These are phyloP conservation scores for Macrolepiota albuminosa DNA, from an alignment of 768 basidiomycete species.

Conservation along the genomic window DNA sequence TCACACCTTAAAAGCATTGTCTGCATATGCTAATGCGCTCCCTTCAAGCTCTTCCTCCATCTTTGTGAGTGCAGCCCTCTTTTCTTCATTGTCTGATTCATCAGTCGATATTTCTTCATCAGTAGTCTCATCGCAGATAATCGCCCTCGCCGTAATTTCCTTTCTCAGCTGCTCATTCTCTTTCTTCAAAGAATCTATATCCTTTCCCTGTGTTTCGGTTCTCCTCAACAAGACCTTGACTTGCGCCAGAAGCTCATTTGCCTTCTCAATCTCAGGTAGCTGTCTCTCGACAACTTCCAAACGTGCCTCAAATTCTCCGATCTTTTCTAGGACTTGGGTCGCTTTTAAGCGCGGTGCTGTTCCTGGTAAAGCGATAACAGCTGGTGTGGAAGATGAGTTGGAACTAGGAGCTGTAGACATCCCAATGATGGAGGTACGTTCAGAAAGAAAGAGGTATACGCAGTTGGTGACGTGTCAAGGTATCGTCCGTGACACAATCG, in stretches of 20 bases:
- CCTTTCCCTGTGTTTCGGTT: too few species aligned
- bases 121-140: too few species aligned
- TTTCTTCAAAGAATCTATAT: neutral
- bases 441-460: too few species aligned
- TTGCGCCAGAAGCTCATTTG: neutral
- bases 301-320: neutral
- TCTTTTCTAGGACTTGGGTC: neutral
- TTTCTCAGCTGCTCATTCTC: neutral
- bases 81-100: neutral
- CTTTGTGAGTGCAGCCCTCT: neutral
- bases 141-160: neutral
- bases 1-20: neutral
- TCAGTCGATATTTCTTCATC: neutral
- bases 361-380: neutral
- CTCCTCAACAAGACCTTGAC: too few species aligned
- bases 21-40: neutral
- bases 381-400: neutral
- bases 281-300: neutral
- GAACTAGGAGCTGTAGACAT: neutral
- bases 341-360: neutral
- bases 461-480: too few species aligned
- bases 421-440: too few species aligned
- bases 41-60: neutral
- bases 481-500: too few species aligned
- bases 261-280: neutral